phyloP scores from a whole-genome alignment of 2,329 filamentous ascomycete species.

The Diaporthe australafricana region DNA sequence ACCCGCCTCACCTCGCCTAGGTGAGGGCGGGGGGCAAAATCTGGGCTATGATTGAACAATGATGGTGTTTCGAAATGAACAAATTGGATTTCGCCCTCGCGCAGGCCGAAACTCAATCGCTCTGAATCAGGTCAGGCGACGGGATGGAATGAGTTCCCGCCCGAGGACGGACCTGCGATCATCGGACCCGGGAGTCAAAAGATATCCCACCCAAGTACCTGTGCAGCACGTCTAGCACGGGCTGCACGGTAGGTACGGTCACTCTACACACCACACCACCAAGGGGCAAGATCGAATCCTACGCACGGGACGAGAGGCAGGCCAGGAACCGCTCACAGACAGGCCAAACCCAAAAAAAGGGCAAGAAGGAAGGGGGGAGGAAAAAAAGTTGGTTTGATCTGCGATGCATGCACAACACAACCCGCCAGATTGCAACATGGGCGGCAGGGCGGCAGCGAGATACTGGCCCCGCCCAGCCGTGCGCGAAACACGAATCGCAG shows the following conservation, averaged over 20 bases:
- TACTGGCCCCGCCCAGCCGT: constrained; percentile 15
- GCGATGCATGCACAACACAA: constrained; percentile 20
- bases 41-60: not conserved
- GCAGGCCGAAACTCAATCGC: constrained; percentile 25
- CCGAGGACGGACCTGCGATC: not conserved
- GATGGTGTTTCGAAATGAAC: constrained; percentile 27
- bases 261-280: too few species aligned
- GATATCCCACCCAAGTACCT: not conserved
- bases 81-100: constrained; percentile 22
- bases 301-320: not conserved
- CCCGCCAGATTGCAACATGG: constrained; percentile 8
- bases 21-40: not conserved
- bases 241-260: too few species aligned
- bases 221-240: too few species aligned
- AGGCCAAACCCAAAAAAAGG: not conserved
- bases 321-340: not conserved
- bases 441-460: constrained; percentile 19
- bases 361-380: too few species aligned
- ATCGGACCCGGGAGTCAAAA: constrained; percentile 10
- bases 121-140: constrained; percentile 15
- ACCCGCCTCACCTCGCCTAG: not conserved
- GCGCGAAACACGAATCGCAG: constrained; percentile 22
- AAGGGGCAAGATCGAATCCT: not conserved
- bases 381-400: constrained; percentile 21
- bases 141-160: not conserved